phyloP scores from a whole-genome alignment of 331 rosid genomes.

The Malus hybrid region DNA sequence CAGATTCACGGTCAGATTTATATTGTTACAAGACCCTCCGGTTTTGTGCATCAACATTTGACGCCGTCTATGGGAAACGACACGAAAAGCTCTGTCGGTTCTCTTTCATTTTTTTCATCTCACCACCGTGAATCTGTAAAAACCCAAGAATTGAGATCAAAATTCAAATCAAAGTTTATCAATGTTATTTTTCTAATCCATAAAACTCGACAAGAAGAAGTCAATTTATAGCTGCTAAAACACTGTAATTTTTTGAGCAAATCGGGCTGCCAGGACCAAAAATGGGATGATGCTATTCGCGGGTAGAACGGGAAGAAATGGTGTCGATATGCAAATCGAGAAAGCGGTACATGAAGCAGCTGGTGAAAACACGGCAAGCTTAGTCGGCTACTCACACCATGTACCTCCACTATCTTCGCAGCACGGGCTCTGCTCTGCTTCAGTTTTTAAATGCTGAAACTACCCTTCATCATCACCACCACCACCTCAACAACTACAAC shows the following conservation, averaged over 20 bases:
- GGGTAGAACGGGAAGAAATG: no score
- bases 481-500: constrained; percentile 31
- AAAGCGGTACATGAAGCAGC: constrained; percentile 67
- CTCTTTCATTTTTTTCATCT: no score
- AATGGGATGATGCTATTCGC: constrained; percentile 62
- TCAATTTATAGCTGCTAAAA: background rate
- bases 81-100: no score
- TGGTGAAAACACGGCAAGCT: constrained; percentile 68
- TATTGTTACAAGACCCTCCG: no score
- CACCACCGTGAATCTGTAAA: background rate
- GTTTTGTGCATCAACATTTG: no score
- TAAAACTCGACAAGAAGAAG: background rate
- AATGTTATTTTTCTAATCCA: background rate
- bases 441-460: constrained; percentile 75
- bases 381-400: constrained; percentile 61
- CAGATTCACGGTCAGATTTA: no score
- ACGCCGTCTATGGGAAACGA: no score
- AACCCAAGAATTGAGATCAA: background rate
- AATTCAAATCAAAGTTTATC: background rate
- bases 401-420: constrained; percentile 70
- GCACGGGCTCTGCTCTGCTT: constrained; percentile 74
- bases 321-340: no score
- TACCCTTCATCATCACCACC: no score
- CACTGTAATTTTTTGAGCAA: background rate
- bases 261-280: background rate